These are phyloP conservation scores for Flaveria robusta DNA, from an alignment of 129 eudicot species.

Conservation along the genomic window DNA sequence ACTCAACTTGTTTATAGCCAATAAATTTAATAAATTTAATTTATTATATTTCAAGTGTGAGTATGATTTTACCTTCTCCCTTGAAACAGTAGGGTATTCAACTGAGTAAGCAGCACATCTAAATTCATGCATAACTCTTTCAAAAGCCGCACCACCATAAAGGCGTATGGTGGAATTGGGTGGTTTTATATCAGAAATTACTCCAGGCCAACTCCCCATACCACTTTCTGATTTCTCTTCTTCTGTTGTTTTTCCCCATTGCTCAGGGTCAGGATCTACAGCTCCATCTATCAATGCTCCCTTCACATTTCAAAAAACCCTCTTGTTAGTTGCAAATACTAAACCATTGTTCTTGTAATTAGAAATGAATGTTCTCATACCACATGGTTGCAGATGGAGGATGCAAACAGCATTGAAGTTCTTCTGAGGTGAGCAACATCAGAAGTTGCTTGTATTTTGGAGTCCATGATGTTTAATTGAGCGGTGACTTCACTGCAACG, in stretches of 20 bases:
- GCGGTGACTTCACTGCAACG: conserved; percentile 84
- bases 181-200: conserved; percentile 66
- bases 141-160: conserved; percentile 99
- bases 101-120: conserved; percentile 92
- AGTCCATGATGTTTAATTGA: conserved; percentile 64
- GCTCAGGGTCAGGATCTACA: conserved; percentile 94
- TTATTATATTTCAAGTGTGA: neutral
- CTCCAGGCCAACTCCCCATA: conserved; percentile 90
- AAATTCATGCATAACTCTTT: conserved; percentile 92
- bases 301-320: conserved; percentile 37
- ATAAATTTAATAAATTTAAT: neutral
- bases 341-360: neutral
- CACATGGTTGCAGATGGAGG: conserved; percentile 79
- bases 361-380: conserved; percentile 28
- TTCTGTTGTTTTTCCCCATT: conserved; percentile 90
- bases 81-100: conserved; percentile 89
- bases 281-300: conserved; percentile 87
- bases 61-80: conserved; percentile 67
- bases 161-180: conserved; percentile 81
- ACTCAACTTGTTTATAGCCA: conserved; percentile 14
- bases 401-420: conserved; percentile 83
- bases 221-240: conserved; percentile 91
- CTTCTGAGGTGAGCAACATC: conserved; percentile 85
- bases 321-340: neutral
- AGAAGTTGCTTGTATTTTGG: conserved; percentile 73